phyloP scores from a whole-genome alignment of 2,329 filamentous ascomycete genomes.

The Colletotrichum magnum region DNA sequence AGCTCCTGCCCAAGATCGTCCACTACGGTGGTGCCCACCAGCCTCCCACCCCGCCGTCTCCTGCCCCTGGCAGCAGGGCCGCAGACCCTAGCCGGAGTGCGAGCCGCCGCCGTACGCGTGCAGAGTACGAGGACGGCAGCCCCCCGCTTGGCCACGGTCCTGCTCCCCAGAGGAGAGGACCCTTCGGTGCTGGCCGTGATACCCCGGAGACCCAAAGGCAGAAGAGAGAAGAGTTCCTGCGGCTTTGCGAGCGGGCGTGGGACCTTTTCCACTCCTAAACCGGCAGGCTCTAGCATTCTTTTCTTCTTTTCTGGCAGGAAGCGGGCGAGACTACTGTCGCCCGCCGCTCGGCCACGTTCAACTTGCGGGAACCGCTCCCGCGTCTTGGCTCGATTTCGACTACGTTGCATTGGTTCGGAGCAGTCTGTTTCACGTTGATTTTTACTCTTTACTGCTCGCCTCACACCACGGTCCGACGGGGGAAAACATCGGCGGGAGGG shows the following conservation, averaged over 20 bases:
- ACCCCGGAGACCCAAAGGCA: constrained; percentile 85
- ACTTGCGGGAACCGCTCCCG: constrained; percentile 18
- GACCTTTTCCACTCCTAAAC: constrained; percentile 93
- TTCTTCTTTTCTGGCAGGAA: constrained; percentile 15
- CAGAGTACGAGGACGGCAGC: constrained; percentile 93
- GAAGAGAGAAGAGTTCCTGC: constrained; percentile 94
- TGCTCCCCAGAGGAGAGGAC: constrained; percentile 71
- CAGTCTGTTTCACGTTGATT: constrained; percentile 26
- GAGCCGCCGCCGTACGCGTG: constrained; percentile 82
- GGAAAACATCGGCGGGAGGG: constrained; percentile 20
- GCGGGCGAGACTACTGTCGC: background rate
- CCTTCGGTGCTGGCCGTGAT: constrained; percentile 86
- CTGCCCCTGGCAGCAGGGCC: constrained; percentile 67
- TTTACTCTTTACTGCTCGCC: constrained; percentile 25
- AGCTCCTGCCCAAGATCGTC: constrained; percentile 91
- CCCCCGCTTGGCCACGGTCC: constrained; percentile 86
- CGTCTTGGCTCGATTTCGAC: constrained; percentile 26
- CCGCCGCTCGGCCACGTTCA: constrained; percentile 8
- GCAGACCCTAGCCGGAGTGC: constrained; percentile 69
- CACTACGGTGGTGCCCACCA: constrained; percentile 92
- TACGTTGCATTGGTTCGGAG: constrained; percentile 27
- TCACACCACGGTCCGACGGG: constrained; percentile 6
- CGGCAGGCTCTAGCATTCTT: constrained; percentile 25
- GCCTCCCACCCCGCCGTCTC: constrained; percentile 91
- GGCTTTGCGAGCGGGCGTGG: constrained; percentile 91